phyloP scores from a whole-genome alignment of 352 stramenopile species.

The Pythium chondricola region DNA sequence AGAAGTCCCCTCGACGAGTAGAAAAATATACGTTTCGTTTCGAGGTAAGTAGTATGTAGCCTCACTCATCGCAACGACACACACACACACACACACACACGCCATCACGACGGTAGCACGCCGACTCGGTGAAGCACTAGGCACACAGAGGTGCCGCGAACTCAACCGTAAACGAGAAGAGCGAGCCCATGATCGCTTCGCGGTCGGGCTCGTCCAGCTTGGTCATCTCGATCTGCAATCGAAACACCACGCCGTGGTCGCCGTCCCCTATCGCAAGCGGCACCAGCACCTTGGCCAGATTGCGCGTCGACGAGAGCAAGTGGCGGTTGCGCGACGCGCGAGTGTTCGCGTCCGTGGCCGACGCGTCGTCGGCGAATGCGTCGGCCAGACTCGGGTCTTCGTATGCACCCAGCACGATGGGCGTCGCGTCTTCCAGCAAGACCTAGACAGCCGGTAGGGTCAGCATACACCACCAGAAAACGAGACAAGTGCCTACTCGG shows the following conservation, averaged over 20 bases:
- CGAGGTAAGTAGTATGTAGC: too few relatives aligned
- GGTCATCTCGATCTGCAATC: conserved; percentile 55
- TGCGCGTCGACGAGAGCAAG: conserved; percentile 34
- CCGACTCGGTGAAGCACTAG: too few relatives aligned
- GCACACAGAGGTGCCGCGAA: conserved; percentile 12
- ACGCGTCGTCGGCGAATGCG: conserved; percentile 35
- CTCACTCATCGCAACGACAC: conserved; percentile 3
- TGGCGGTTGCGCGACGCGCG: conserved; percentile 36
- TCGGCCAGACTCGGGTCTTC: conserved; percentile 81
- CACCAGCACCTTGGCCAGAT: conserved; percentile 13
- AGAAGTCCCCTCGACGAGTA: too few relatives aligned
- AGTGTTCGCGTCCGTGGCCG: conserved; percentile 1
- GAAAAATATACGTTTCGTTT: too few relatives aligned
- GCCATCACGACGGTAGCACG: neutral
- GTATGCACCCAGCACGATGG: conserved; percentile 66
- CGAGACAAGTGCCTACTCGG: too few relatives aligned
- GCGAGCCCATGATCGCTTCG: conserved; percentile 49
- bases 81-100: conserved; percentile 4
- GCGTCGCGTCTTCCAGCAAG: conserved; percentile 44
- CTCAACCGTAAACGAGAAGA: conserved; percentile 42
- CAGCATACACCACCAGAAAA: neutral
- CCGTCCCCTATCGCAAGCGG: conserved; percentile 1
- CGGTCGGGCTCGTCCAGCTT: conserved; percentile 58
- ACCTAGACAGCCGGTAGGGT: conserved; percentile 16
- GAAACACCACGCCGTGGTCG: conserved; percentile 24